Percentiles rank a stretch among this genome's conserved stretches.
These are phyloP conservation scores for Annona cherimola DNA, from an alignment of 164 flowering plant species.

Conservation along the genomic window DNA sequence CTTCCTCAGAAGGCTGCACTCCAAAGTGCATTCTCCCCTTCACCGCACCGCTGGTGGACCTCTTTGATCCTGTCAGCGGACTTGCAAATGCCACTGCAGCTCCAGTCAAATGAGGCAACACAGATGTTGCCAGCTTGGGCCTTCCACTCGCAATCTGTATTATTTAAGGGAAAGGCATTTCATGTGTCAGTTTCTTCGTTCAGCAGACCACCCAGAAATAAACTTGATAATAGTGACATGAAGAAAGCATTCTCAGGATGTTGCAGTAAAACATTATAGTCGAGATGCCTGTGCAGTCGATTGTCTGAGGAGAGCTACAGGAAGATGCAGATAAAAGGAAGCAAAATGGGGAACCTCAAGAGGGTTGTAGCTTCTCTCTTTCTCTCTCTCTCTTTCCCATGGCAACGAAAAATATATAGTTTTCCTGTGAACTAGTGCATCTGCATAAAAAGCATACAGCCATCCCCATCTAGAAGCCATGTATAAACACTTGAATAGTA, in stretches of 20 bases:
- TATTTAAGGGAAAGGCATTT: not conserved
- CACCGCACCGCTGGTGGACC: constrained; percentile 86
- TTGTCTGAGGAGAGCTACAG: not conserved
- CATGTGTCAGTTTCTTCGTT: not conserved
- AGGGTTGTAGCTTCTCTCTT: not conserved
- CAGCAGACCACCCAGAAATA: not conserved
- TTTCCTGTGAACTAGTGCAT: too few relatives aligned
- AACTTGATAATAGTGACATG: not conserved
- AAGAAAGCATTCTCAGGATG: not conserved
- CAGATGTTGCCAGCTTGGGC: constrained; percentile 94
- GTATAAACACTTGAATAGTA: too few relatives aligned
- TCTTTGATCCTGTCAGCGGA: constrained; percentile 87
- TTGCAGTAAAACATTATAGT: not conserved
- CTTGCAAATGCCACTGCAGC: constrained; percentile 91
- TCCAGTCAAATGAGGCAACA: constrained; percentile 95
- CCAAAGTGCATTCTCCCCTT: constrained; percentile 78
- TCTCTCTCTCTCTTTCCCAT: too few relatives aligned
- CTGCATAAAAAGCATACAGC: too few relatives aligned
- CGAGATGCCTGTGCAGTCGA: not conserved
- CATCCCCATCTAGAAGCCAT: too few relatives aligned
- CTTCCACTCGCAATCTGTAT: constrained; percentile 92
- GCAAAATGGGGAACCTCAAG: not conserved
- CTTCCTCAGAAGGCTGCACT: constrained; percentile 49
- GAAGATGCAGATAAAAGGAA: not conserved
- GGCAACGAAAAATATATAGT: too few relatives aligned